A percentile compares a stretch with the other conserved stretches of the same genome.
Evolutionary conservation across 106 monocot genomes (phyloP).

Genomic region (Dendrobium huoshanense): DNA sequence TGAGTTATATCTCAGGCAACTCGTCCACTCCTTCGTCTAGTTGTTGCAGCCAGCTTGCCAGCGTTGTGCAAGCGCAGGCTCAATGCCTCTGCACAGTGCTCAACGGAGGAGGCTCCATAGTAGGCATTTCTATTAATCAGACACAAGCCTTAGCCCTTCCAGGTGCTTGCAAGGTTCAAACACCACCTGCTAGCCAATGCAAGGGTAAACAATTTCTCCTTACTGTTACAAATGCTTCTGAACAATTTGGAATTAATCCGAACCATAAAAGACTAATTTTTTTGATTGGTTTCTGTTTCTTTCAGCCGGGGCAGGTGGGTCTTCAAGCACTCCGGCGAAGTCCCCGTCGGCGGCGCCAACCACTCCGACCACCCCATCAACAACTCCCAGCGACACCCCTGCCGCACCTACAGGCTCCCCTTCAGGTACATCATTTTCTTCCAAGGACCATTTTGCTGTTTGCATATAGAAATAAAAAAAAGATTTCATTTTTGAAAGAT

Average conservation of each 20-base stretch:
- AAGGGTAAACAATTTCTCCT: constrained; percentile 18
- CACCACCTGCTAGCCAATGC: constrained; percentile 54
- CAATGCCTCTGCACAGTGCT: constrained; percentile 50
- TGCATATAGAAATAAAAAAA: neutral
- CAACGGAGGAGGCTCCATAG: constrained; percentile 19
- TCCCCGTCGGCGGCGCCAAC: neutral
- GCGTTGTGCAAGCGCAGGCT: constrained; percentile 31
- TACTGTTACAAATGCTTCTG: neutral
- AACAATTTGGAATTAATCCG: too few species aligned
- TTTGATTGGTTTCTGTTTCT: neutral
- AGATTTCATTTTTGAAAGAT: neutral
- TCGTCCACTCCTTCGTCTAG: constrained; percentile 27
- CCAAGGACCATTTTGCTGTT: neutral
- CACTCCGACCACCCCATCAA: constrained; percentile 10
- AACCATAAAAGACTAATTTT: neutral
- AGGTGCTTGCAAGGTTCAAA: constrained; percentile 14
- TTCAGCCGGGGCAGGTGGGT: neutral
- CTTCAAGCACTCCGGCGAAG: constrained; percentile 1
- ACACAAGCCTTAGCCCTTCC: constrained; percentile 18
- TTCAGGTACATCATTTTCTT: neutral
- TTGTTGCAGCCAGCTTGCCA: constrained; percentile 51
- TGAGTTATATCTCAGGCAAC: constrained; percentile 39
- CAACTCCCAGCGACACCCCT: neutral
- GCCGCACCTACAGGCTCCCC: neutral
- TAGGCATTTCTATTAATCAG: constrained; percentile 29